Conservation (phyloP, 306 rosid species). For the Trifolium fragiferum region DNA sequence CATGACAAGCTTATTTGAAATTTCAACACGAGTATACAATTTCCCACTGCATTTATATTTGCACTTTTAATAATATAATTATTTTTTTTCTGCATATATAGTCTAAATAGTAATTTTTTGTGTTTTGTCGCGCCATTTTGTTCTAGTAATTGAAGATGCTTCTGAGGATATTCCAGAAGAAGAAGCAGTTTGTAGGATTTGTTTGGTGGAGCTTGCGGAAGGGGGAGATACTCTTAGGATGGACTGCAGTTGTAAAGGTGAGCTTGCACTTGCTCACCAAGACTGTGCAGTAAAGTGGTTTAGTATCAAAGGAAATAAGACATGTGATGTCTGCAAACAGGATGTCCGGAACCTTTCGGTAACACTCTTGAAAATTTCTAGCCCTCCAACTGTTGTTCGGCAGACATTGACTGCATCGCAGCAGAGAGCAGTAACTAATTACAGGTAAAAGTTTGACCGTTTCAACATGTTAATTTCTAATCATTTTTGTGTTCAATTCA, state of each 20-base stretch:
- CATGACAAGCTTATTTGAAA: neutral
- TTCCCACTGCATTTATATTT: neutral
- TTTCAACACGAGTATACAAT: neutral
- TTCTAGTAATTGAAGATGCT: constrained; percentile 64
- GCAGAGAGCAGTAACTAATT: constrained; percentile 50
- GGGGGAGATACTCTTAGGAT: constrained; percentile 81
- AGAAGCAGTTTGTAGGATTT: constrained; percentile 95
- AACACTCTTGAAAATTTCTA: constrained; percentile 72
- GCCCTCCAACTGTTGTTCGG: constrained; percentile 47
- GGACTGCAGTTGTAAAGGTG: constrained; percentile 99
- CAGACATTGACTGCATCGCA: constrained; percentile 46
- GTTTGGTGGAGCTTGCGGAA: constrained; percentile 79
- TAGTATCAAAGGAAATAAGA: constrained; percentile 89
- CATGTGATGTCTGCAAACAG: constrained; percentile 86
- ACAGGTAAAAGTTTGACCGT: constrained; percentile 63
- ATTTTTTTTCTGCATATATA: neutral
- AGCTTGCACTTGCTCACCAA: constrained; percentile 93
- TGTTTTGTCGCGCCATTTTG: constrained; percentile 23
- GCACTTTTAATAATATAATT: neutral
- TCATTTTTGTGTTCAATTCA: constrained; percentile 24
- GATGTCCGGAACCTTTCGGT: constrained; percentile 84
- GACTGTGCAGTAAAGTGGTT: constrained; percentile 97
- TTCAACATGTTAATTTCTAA: neutral
- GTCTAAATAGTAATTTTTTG: neutral
- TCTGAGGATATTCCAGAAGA: constrained; percentile 94